Evolutionary conservation across 306 rosid species (phyloP), one percentile per base, ranked within the genome.

Genomic region (Casuarina cunninghamiana): DNA sequence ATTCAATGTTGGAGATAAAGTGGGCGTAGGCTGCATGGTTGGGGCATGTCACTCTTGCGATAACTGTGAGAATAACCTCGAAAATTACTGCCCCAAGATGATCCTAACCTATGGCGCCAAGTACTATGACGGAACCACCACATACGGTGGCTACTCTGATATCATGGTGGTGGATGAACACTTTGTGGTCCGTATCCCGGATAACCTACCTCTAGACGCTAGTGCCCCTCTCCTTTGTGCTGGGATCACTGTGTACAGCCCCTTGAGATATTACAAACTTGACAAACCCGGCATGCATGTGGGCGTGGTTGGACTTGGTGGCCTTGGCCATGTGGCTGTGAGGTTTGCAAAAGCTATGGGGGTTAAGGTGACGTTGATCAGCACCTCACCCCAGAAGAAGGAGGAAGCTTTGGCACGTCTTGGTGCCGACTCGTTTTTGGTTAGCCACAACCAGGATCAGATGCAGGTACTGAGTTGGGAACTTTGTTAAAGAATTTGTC

Each of bases 321-420:
- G 83, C 19, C 58, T 79, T 2, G 83, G 83, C 45, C 83, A 80
- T 45, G 61, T 74, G 0, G 83, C 83, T 1, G 79, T 80, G 50
- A 80, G 74, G 44, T 80, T 80, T 6, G 83, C 79, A 8, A 80
- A 67, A 74, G 83, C 83, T 51, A 63, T 80, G 21, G 83, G 83
- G 16, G 63, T 37, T 66, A 80, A 54, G 79, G 79, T 80, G 7
- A 80, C 75, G 13, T 79, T 80, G 44, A 74, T 80, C 21, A 74
- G 83, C 46, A 80, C 83, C 26, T 80, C 83, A 2, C 79, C 54
- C 7, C 13, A 51, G 12, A 69, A 54, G 74, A 26, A 26, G 0
- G 32, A 26, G 1, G 81, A 81, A 67, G 79, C 53, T 15, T 0
- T 43, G 8, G 51, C 74, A 43, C 75, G 5, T 66, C 75, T 72